phyloP scores from a whole-genome alignment of 805 yeast species.

The Suhomyces vadensis region DNA sequence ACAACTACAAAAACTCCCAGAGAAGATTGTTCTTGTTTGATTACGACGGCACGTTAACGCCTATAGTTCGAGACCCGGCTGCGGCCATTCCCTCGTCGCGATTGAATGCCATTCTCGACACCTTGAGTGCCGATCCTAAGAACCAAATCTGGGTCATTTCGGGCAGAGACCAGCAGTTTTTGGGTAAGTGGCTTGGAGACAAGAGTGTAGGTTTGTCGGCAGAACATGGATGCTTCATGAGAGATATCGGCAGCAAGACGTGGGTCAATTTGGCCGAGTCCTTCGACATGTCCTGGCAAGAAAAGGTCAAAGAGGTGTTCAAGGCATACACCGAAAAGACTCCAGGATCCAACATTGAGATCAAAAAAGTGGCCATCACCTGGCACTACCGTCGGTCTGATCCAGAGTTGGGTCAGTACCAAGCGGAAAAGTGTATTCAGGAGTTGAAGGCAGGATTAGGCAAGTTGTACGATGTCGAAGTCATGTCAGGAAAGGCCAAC shows the following conservation, averaged over 20 bases:
- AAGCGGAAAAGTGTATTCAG: constrained; percentile 71
- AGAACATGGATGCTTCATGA: constrained; percentile 96
- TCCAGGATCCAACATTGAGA: constrained; percentile 85
- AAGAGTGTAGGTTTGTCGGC: constrained; percentile 82
- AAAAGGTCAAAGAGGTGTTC: constrained; percentile 73
- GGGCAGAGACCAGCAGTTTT: constrained; percentile 90
- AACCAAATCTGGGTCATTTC: constrained; percentile 94
- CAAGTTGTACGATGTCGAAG: constrained; percentile 76
- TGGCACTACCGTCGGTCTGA: constrained; percentile 98
- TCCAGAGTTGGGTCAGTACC: constrained; percentile 88
- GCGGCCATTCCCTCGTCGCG: constrained; percentile 93
- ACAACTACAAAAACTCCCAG: constrained; percentile 58
- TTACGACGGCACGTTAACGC: constrained; percentile 96
- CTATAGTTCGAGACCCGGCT: constrained; percentile 95
- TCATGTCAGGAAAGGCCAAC: constrained; percentile 96
- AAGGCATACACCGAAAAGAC: constrained; percentile 79
- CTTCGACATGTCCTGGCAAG: constrained; percentile 93
- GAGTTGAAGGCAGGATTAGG: constrained; percentile 63
- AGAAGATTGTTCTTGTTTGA: constrained; percentile 86
- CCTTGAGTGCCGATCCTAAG: constrained; percentile 68
- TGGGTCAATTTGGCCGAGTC: constrained; percentile 87
- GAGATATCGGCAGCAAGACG: constrained; percentile 56
- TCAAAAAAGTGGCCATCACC: constrained; percentile 89
- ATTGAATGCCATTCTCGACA: constrained; percentile 57
- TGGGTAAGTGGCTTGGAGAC: constrained; percentile 84